Conservation (phyloP, 352 stramenopile species). For the Peronosclerospora sorghi region DNA sequence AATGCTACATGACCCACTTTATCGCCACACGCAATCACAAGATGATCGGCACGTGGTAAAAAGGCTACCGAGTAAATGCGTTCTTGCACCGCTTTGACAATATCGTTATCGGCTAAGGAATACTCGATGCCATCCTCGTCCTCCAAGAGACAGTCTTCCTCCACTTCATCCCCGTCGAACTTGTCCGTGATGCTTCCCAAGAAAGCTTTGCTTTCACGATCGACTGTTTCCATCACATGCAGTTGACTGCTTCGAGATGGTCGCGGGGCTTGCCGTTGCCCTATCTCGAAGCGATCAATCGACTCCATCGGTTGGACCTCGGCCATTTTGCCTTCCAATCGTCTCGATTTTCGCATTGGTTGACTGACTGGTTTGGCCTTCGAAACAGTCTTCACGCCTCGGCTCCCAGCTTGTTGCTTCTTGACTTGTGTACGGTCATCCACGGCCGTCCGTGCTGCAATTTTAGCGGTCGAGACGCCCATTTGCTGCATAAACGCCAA, state of each 20-base stretch:
- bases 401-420: slow-evolving; percentile 7
- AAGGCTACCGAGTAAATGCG: slow-evolving; percentile 74
- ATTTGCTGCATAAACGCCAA: slow-evolving; percentile 77
- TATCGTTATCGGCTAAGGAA: slow-evolving; percentile 31
- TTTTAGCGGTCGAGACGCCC: slow-evolving; percentile 68
- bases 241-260: slow-evolving; percentile 6
- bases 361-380: slow-evolving; percentile 10
- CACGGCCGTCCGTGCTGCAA: slow-evolving; percentile 42
- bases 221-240: slow-evolving; percentile 18
- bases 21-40: slow-evolving; percentile 61
- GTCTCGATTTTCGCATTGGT: slow-evolving; percentile 50
- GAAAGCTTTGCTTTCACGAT: slow-evolving; percentile 26
- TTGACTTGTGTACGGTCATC: neutral
- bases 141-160: too few species aligned
- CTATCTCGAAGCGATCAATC: slow-evolving; percentile 21
- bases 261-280: slow-evolving; percentile 1
- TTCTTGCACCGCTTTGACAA: slow-evolving; percentile 61
- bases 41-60: slow-evolving; percentile 45
- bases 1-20: slow-evolving; percentile 65
- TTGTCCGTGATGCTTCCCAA: slow-evolving; percentile 25
- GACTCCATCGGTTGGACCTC: slow-evolving; percentile 23
- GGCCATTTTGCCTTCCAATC: slow-evolving; percentile 45
- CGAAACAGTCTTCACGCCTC: slow-evolving; percentile 9
- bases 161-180: neutral
- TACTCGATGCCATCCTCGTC: slow-evolving; percentile 40